These are phyloP conservation scores for Leptomonas pyrrhocoris DNA, from an alignment of 208 protist genomes.

Conservation along the genomic window DNA sequence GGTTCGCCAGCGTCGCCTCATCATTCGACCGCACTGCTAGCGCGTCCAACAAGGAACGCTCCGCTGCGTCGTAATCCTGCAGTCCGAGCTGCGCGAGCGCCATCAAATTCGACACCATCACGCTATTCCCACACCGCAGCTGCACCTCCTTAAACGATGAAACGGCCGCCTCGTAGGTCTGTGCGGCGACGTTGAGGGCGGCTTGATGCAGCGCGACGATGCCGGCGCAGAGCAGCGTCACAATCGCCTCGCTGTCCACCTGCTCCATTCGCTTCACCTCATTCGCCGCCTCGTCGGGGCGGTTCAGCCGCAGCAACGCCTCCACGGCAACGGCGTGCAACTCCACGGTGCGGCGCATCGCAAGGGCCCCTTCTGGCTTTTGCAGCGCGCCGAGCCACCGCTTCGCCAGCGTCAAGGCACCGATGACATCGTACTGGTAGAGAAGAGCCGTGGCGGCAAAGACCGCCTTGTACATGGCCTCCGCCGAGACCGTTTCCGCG, in stretches of 20 bases:
- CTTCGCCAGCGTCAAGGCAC: constrained; percentile 61
- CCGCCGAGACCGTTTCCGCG: constrained; percentile 36
- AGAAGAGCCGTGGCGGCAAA: constrained; percentile 63
- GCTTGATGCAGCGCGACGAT: constrained; percentile 68
- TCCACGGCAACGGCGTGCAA: constrained; percentile 70
- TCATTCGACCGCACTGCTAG: constrained; percentile 69
- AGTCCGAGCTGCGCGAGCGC: constrained; percentile 79
- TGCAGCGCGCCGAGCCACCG: constrained; percentile 58
- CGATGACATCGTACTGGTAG: constrained; percentile 39
- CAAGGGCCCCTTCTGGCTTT: constrained; percentile 27
- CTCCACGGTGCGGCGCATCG: constrained; percentile 48
- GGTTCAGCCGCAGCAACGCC: constrained; percentile 70
- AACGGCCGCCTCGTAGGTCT: constrained; percentile 53
- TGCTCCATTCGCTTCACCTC: constrained; percentile 82
- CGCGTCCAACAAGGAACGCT: constrained; percentile 76
- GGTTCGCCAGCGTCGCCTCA: constrained; percentile 79
- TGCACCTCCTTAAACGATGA: constrained; percentile 75
- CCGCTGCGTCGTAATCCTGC: constrained; percentile 66
- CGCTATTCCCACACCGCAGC: constrained; percentile 71
- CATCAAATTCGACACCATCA: constrained; percentile 73
- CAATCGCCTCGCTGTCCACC: constrained; percentile 80
- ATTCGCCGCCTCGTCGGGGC: constrained; percentile 67
- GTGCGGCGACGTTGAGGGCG: constrained; percentile 25
- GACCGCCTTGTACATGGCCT: constrained; percentile 42
- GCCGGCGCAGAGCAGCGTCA: constrained; percentile 75